Percentiles rank a stretch among this genome's conserved stretches.
Conservation (phyloP, 495 filamentous ascomycete genomes). For the Talaromyces wortmannii region DNA sequence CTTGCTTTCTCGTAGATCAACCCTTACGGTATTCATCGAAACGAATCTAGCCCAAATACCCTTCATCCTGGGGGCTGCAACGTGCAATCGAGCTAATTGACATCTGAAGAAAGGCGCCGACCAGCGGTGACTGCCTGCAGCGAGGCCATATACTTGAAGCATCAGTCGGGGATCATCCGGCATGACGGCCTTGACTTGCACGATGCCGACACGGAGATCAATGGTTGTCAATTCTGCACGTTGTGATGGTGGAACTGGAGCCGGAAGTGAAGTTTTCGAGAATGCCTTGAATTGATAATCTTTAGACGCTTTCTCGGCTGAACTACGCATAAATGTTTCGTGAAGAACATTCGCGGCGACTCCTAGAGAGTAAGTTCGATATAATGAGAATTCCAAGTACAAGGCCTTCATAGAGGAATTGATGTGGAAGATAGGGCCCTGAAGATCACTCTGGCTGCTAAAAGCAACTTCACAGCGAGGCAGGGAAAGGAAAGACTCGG, state of each 20-base stretch:
- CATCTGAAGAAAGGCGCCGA: constrained; percentile 69
- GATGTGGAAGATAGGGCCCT: constrained; percentile 82
- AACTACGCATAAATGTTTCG: constrained; percentile 58
- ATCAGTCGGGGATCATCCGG: constrained; percentile 84
- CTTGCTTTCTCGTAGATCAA: constrained; percentile 72
- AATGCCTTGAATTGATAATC: constrained; percentile 1
- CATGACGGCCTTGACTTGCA: constrained; percentile 85
- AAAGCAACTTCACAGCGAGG: constrained; percentile 83
- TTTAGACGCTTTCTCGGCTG: constrained; percentile 7
- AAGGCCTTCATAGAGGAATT: constrained; percentile 74
- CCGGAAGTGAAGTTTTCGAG: constrained; percentile 16
- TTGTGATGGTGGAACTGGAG: constrained; percentile 21
- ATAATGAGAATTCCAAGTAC: constrained; percentile 83
- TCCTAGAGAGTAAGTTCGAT: constrained; percentile 85
- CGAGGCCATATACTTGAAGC: constrained; percentile 75
- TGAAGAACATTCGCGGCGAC: constrained; percentile 71
- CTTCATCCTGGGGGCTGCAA: constrained; percentile 73
- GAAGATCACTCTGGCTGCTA: constrained; percentile 73
- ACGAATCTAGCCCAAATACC: constrained; percentile 78
- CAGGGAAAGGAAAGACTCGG: constrained; percentile 78
- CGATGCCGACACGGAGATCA: constrained; percentile 68
- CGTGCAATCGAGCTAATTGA: constrained; percentile 74
- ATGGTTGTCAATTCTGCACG: constrained; percentile 65
- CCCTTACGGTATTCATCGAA: constrained; percentile 69
- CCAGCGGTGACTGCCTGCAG: constrained; percentile 81